phyloP scores from a whole-genome alignment of 176 grass and related monocot species.

The Sorghum bicolor region DNA sequence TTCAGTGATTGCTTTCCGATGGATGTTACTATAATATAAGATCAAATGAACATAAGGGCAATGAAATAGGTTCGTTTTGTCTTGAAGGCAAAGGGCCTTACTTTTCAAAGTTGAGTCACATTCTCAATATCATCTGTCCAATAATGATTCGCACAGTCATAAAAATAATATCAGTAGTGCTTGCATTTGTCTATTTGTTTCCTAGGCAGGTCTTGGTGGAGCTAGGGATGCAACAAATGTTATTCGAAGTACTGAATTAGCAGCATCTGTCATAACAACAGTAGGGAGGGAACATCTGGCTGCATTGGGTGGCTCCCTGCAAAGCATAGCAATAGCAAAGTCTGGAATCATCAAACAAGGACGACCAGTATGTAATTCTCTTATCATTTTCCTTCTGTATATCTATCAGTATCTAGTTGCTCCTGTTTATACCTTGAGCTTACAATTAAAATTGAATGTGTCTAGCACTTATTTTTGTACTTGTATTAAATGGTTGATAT shows the following conservation, averaged over 20 bases:
- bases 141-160: not conserved
- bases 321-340: conserved; percentile 87
- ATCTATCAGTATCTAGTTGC: not conserved
- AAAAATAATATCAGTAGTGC: not conserved
- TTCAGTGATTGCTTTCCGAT: not conserved
- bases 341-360: conserved; percentile 91
- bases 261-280: conserved; percentile 80
- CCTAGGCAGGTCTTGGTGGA: conserved; percentile 90
- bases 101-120: not conserved
- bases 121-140: not conserved
- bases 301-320: conserved; percentile 85
- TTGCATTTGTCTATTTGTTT: conserved; percentile 23
- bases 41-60: not conserved
- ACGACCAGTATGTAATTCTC: conserved; percentile 67
- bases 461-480: not conserved
- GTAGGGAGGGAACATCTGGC: conserved; percentile 83
- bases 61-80: not conserved
- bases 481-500: conserved; percentile 5
- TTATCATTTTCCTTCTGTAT: conserved; percentile 8
- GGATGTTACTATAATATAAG: not conserved
- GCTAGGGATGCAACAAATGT: conserved; percentile 98
- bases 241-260: conserved; percentile 69
- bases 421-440: not conserved
- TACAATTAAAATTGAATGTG: not conserved
- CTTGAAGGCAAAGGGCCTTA: not conserved